phyloP scores from a whole-genome alignment of 129 eudicot species.

The Logfia minima region DNA sequence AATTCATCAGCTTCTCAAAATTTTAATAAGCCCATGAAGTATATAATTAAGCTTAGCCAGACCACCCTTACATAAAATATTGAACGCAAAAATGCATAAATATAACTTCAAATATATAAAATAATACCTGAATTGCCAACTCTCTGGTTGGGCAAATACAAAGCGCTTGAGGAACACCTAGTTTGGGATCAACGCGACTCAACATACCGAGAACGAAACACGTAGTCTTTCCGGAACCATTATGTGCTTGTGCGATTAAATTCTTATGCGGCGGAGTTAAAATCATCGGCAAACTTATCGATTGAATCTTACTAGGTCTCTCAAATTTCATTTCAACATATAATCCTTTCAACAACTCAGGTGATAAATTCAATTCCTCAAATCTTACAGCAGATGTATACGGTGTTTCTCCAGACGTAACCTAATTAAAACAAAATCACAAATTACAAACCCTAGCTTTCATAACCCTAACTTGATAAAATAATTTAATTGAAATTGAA shows the following conservation, averaged over 20 bases:
- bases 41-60: not conserved
- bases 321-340: conserved; percentile 15
- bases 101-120: not conserved
- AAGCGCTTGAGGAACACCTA: conserved; percentile 1
- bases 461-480: not conserved
- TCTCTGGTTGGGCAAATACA: conserved; percentile 10
- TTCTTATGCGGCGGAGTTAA: conserved; percentile 13
- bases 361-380: conserved; percentile 11
- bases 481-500: not conserved
- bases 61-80: not conserved
- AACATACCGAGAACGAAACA: conserved; percentile 14
- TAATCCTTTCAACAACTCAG: conserved; percentile 1
- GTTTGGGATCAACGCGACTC: conserved; percentile 10
- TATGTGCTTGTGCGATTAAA: conserved; percentile 12
- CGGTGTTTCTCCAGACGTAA: conserved; percentile 15
- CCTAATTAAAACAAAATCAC: not conserved
- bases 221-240: conserved; percentile 10
- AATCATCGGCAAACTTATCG: conserved; percentile 14
- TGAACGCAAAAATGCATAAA: too few relatives aligned
- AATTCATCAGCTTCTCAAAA: too few relatives aligned
- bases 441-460: not conserved
- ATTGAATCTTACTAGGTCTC: conserved; percentile 15
- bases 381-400: conserved; percentile 12
- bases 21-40: too few relatives aligned
- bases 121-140: conserved; percentile 15